Conservation (phyloP, 2,329 filamentous ascomycete genomes). For the Cytospora mali region DNA sequence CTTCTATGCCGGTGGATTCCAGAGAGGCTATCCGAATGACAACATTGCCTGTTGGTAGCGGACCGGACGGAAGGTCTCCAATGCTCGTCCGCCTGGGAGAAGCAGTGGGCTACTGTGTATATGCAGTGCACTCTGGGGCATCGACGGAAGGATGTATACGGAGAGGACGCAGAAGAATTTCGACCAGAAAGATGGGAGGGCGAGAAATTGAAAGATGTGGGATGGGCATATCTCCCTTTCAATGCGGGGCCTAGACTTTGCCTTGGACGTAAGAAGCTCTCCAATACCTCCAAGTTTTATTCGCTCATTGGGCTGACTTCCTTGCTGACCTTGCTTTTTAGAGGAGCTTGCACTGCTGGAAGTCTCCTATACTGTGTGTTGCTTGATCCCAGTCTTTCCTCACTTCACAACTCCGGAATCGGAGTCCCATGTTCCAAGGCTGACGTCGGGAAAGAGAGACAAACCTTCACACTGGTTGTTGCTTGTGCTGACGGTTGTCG, state of each 20-base stretch:
- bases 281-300: not conserved
- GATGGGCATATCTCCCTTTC: conserved; percentile 42
- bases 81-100: conserved; percentile 37
- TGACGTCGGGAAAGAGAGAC: conserved; percentile 31
- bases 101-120: conserved; percentile 36
- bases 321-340: not conserved
- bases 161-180: conserved; percentile 40
- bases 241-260: conserved; percentile 43
- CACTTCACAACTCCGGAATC: conserved; percentile 28
- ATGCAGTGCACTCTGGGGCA: conserved; percentile 40
- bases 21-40: conserved; percentile 37
- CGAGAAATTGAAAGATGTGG: conserved; percentile 30
- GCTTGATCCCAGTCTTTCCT: conserved; percentile 29
- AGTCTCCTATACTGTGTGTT: conserved; percentile 29
- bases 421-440: conserved; percentile 27
- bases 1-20: conserved; percentile 39
- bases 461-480: conserved; percentile 32
- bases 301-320: too few relatives aligned
- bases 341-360: conserved; percentile 38
- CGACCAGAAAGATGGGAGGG: conserved; percentile 44
- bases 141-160: conserved; percentile 40
- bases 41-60: conserved; percentile 42
- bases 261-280: conserved; percentile 32
- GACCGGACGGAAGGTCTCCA: conserved; percentile 37
- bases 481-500: conserved; percentile 15